These are phyloP conservation scores for Cyberlindnera saturnus DNA, from an alignment of 805 yeast genomes.

Conservation along the genomic window DNA sequence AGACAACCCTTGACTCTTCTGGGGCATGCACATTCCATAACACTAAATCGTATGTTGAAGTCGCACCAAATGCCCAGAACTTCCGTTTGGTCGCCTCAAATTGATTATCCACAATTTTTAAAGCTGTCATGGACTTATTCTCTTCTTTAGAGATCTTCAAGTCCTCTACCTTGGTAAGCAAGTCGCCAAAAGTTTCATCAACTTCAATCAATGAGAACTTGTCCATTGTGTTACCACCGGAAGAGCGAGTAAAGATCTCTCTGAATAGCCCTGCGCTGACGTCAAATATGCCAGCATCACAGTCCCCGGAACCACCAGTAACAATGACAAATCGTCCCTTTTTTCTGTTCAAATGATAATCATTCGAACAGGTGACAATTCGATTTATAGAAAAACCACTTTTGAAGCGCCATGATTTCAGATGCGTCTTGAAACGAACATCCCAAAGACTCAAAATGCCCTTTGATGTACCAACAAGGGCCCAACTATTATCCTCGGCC, in stretches of 20 bases:
- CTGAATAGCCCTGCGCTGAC: conserved; percentile 56
- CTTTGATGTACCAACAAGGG: conserved; percentile 65
- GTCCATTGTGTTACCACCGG: conserved; percentile 11
- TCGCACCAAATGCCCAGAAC: conserved; percentile 16
- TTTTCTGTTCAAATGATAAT: conserved; percentile 28
- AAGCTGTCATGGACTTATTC: conserved; percentile 14
- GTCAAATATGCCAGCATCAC: conserved; percentile 71
- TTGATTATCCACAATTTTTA: conserved; percentile 15
- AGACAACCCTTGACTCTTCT: conserved; percentile 27
- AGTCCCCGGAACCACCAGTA: conserved; percentile 58
- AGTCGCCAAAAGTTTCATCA: conserved; percentile 2
- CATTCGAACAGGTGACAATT: conserved; percentile 38
- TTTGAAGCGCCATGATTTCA: conserved; percentile 59
- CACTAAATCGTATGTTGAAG: conserved; percentile 18
- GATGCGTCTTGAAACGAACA: conserved; percentile 52
- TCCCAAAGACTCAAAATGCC: conserved; percentile 85
- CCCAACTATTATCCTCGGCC: conserved; percentile 52
- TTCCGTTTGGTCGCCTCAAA: conserved; percentile 12
- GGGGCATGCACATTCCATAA: conserved; percentile 33
- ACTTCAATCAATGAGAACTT: conserved; percentile 16
- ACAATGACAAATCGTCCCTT: conserved; percentile 45
- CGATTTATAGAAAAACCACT: conserved; percentile 43
- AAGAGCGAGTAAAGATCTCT: conserved; percentile 27
- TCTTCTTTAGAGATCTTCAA: conserved; percentile 1
- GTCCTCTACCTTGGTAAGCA: background rate